These are phyloP conservation scores for Venustampulla echinocandica DNA, from an alignment of 495 filamentous ascomycete species.

Conservation along the genomic window DNA sequence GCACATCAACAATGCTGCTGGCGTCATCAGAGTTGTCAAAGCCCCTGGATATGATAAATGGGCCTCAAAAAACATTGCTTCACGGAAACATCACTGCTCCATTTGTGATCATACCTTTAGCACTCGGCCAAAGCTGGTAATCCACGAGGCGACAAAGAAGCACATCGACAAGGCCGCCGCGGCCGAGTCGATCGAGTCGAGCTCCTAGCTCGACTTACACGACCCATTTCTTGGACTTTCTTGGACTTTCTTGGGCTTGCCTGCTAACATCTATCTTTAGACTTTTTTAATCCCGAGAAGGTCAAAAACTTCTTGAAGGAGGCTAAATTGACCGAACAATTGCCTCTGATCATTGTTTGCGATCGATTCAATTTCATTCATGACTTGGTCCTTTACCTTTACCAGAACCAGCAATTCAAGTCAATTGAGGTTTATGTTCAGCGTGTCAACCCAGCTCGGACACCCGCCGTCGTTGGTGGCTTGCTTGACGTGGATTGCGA, in stretches of 20 bases:
- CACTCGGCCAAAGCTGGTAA: not conserved
- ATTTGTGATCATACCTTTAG: not conserved
- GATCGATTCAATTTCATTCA: conserved; percentile 98
- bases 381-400: conserved; percentile 92
- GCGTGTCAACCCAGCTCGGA: conserved; percentile 88
- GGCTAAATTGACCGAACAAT: conserved; percentile 80
- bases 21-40: not conserved
- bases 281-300: conserved; percentile 87
- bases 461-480: conserved; percentile 89
- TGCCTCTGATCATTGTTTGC: conserved; percentile 96
- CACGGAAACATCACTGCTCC: not conserved
- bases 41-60: not conserved
- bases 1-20: not conserved
- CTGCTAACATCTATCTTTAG: conserved; percentile 20
- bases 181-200: not conserved
- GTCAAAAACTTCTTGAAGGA: conserved; percentile 99
- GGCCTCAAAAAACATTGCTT: not conserved
- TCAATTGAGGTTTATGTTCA: conserved; percentile 99
- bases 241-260: not conserved
- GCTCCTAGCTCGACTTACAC: not conserved
- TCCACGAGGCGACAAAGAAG: not conserved
- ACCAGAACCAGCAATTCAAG: conserved; percentile 99
- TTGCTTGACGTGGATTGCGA: conserved; percentile 98
- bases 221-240: conserved; percentile 1
- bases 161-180: not conserved